Base-by-base conservation (phyloP, 805 yeast genomes). In the Kluyveromyces starmeri region DNA sequence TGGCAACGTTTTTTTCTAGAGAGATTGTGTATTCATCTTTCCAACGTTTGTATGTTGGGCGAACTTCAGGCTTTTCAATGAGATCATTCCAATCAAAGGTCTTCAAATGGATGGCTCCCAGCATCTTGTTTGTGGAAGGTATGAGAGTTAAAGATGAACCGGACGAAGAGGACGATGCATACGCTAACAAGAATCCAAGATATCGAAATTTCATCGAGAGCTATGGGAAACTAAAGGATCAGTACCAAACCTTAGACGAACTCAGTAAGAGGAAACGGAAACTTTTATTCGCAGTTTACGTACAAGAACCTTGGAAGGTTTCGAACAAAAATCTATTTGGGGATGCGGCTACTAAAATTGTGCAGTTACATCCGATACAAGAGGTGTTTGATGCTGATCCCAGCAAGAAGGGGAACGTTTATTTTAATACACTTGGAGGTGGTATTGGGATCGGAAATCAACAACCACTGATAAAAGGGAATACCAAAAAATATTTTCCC, bases 81-180 rank as follows among this genome's bases (percentile, higher is more conserved):
- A 62, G 94, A 20, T 80, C 95, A 0, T 70, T 89, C 38, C 95
- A 88, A 57, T 71, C 79, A 37, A 83, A 78, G 42, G 81, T 80
- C 0, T 75, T 84, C 63, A 84, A 86, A 47, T 89, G 96, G 95
- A 76, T 73, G 45, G 92, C 95, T 0, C 95, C 96, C 0, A 73
- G 95, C 0, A 53, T 89, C 1, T 44, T 88, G 7, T 40, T 88
- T 0, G 63, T 89, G 0, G 69, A 74, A 3, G 97, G 96, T 0
- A 69, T 66, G 44, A 52, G 73, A 30, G 52, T 78, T 8, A 24
- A 35, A 4, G 44, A 55, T 41, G 58, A 50, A 35, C 28, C 34
- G 3, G 53, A 50, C 14, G 52, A 47, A 35, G 38, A 36, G 7
- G 29, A 33, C 4, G 52, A 48, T 13, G 51, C 46, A 33, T 36